Percentiles rank a stretch among this genome's conserved stretches.
Conservation (phyloP, 306 rosid species). For the Hippophae rhamnoides region DNA sequence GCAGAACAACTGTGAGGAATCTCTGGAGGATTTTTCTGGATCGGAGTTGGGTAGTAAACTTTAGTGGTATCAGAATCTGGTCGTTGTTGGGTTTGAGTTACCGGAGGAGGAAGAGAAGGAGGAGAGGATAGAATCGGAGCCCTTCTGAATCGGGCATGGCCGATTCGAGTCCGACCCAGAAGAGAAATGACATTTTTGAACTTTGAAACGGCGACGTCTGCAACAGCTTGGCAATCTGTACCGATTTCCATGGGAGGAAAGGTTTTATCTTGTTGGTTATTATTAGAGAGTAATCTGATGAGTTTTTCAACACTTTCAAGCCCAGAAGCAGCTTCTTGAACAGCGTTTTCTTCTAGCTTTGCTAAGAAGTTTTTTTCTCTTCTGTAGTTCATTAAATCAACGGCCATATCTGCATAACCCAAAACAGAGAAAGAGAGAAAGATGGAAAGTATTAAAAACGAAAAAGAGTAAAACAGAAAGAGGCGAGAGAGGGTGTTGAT, state of each 20-base stretch:
- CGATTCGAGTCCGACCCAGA: constrained; percentile 66
- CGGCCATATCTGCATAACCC: constrained; percentile 45
- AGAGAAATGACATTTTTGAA: constrained; percentile 72
- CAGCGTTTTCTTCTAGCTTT: constrained; percentile 46
- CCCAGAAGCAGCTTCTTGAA: constrained; percentile 73
- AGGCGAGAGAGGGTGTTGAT: constrained; percentile 17
- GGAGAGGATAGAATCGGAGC: constrained; percentile 34
- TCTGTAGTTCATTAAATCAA: constrained; percentile 46
- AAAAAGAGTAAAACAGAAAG: constrained; percentile 1
- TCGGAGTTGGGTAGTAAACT: constrained; percentile 47
- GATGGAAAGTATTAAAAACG: background rate
- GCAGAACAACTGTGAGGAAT: constrained; percentile 2
- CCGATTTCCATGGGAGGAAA: constrained; percentile 26
- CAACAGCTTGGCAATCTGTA: constrained; percentile 55
- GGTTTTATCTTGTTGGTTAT: constrained; percentile 11
- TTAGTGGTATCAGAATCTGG: constrained; percentile 4
- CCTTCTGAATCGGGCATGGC: constrained; percentile 82
- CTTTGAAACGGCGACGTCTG: constrained; percentile 72
- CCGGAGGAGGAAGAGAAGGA: background rate
- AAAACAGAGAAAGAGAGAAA: no score
- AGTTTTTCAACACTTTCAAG: constrained; percentile 59
- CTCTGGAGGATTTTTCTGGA: constrained; percentile 66
- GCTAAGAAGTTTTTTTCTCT: constrained; percentile 23
- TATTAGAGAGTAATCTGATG: constrained; percentile 28
- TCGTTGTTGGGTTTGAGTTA: constrained; percentile 8